Evolutionary conservation across 768 basidiomycete genomes (phyloP), one percentile per base, ranked within the genome.

Genomic region (Trametes cingulata): DNA sequence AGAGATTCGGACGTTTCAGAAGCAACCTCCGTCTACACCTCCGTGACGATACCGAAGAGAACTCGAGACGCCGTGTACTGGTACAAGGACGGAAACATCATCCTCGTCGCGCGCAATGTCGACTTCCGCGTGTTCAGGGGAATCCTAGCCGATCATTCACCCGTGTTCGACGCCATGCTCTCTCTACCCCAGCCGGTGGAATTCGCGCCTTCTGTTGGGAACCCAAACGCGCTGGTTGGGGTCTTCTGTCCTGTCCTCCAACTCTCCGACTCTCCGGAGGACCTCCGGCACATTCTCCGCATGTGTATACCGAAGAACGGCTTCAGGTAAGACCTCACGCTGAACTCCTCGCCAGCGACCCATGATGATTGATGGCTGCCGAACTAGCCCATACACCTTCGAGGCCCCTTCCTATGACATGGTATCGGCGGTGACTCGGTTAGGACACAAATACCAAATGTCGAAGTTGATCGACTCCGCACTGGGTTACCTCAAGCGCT

Each of bases 11-110:
- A n/a, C n/a, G n/a, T n/a, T n/a, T n/a, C n/a, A n/a, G n/a, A n/a
- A n/a, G n/a, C n/a, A n/a, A n/a, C n/a, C n/a, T n/a, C n/a, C n/a
- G n/a, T n/a, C n/a, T n/a, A n/a, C n/a, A n/a, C n/a, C n/a, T n/a
- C n/a, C n/a, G n/a, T n/a, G n/a, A n/a, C n/a, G n/a, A n/a, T n/a
- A n/a, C n/a, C n/a, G n/a, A n/a, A n/a, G n/a, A n/a, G n/a, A n/a
- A n/a, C n/a, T n/a, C n/a, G n/a, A n/a, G n/a, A n/a, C n/a, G n/a
- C n/a, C n/a, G n/a, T n/a, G n/a, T n/a, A n/a, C n/a, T n/a, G n/a
- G n/a, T n/a, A n/a, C n/a, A n/a, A n/a, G n/a, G 72, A 74, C 56
- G 67, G 73, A 3, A 69, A 56, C n/a, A 57, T 74, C 41, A 63
- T 72, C 15, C 36, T 74, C 12, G 52, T 65, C 22, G 69, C 70